Evolutionary conservation across 352 stramenopile genomes (phyloP).

Genomic region (Vaucheria bursata): DNA sequence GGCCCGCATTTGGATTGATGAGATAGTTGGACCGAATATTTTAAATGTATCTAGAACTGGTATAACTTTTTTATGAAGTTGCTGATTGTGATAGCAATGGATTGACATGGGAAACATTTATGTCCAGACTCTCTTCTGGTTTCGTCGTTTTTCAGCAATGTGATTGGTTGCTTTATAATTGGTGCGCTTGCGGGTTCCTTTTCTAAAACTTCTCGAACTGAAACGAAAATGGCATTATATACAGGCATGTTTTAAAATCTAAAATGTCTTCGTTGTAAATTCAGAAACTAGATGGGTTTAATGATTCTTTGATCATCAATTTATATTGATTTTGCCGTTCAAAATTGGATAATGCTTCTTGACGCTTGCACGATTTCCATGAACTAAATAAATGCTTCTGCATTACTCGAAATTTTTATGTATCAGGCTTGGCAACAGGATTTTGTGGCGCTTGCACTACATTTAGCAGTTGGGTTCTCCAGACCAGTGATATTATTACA

Average conservation of each 20-base stretch:
- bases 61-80: too few relatives aligned
- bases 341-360: background rate
- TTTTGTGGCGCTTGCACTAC: conserved; percentile 8
- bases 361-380: background rate
- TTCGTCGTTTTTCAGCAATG: background rate
- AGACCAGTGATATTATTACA: background rate
- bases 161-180: too few relatives aligned
- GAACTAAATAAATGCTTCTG: background rate
- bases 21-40: background rate
- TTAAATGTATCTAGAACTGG: background rate
- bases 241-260: too few relatives aligned
- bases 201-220: too few relatives aligned
- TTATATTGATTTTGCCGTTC: background rate
- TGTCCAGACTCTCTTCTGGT: conserved; percentile 1
- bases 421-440: background rate
- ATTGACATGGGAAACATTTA: too few relatives aligned
- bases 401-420: background rate
- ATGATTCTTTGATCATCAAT: background rate
- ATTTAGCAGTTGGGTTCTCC: background rate
- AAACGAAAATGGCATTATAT: too few relatives aligned
- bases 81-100: too few relatives aligned
- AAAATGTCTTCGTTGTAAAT: too few relatives aligned
- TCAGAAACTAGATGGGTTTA: background rate
- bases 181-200: too few relatives aligned
- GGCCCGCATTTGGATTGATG: background rate